Evolutionary conservation across 2,329 filamentous ascomycete genomes (phyloP), one percentile per base, ranked within the genome.

Genomic region (Penicillium verrucosum): DNA sequence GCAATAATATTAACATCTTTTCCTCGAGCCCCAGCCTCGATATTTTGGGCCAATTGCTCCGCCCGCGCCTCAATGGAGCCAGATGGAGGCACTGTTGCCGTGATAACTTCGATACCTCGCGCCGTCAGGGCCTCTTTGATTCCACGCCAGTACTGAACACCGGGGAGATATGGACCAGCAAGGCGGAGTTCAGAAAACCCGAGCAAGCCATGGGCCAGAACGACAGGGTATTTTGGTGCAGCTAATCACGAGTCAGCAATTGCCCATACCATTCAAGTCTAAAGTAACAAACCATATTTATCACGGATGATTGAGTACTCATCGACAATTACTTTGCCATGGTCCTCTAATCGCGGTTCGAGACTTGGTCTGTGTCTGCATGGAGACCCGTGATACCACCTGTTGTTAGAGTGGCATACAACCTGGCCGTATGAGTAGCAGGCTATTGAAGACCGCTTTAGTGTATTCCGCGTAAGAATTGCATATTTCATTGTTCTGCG

Each of bases 1-100:
- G 84, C 85, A 64, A 87, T 82, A 37, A 87, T 86, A 67, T 87
- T 87, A 23, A 87, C 84, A 63, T 80, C 77, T 60, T 82, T 82
- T 6, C 84, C 83, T 32, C 72, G 70, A 1, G 83, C 83, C 45
- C 79, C 80, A 12, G 70, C 60, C 40, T 79, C 77, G 60, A 87
- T 86, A 41, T 76, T 77, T 47, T 78, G 76, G 12, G 76, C 78
- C 25, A 87, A 70, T 62, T 77, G 81, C 59, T 76, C 74, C 2
- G 83, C 85, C 37, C 85, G 76, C 46, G 75, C 76, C 64, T 86
- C 83, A 60, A 87, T 85, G 7, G 81, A 82, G 1, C 79, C 82
- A 12, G 81, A 84, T 1, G 84, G 77, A 5, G 84, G 82, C 1
- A 87, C 85, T 6, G 80, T 76, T 3, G 83, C 81, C 8, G 81